These are phyloP conservation scores for Hirschfeldia incana DNA, from an alignment of 345 rosid genomes.

Conservation along the genomic window DNA sequence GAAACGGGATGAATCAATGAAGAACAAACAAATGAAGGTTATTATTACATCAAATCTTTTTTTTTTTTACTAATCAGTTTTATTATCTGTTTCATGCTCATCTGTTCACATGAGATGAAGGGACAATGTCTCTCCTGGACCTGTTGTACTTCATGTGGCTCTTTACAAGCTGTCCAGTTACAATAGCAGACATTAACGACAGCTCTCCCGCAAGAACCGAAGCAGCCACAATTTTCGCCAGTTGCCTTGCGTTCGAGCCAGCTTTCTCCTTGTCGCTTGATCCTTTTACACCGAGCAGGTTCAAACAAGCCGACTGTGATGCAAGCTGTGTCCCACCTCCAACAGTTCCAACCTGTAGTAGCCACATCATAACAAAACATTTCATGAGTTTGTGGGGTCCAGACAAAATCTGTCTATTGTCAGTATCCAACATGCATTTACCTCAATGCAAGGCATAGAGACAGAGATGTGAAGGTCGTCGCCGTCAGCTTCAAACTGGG, in stretches of 20 bases:
- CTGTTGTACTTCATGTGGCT: slow-evolving; percentile 89
- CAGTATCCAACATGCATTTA: not conserved
- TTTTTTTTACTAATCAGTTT: slow-evolving; percentile 1
- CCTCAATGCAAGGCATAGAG: slow-evolving; percentile 76
- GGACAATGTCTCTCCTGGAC: slow-evolving; percentile 53
- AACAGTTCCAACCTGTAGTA: slow-evolving; percentile 74
- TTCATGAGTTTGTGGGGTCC: slow-evolving; percentile 3
- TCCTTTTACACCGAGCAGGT: slow-evolving; percentile 74
- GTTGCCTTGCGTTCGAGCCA: slow-evolving; percentile 57
- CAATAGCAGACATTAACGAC: slow-evolving; percentile 71
- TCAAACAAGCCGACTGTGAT: slow-evolving; percentile 78
- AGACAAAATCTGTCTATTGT: not conserved
- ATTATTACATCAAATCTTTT: slow-evolving; percentile 9
- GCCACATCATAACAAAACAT: slow-evolving; percentile 3
- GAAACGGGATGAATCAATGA: not conserved
- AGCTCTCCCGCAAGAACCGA: slow-evolving; percentile 85
- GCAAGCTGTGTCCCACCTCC: slow-evolving; percentile 90
- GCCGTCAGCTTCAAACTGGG: slow-evolving; percentile 67
- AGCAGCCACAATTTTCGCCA: slow-evolving; percentile 70
- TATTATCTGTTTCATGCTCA: slow-evolving; percentile 10
- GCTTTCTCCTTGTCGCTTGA: slow-evolving; percentile 50
- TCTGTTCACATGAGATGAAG: slow-evolving; percentile 29
- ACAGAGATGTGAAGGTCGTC: slow-evolving; percentile 73
- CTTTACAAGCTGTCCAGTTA: slow-evolving; percentile 73
- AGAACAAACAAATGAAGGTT: slow-evolving; percentile 20